phyloP scores from a whole-genome alignment of 1,284 basidiomycete species.

The Gastroboletus turbinatus region DNA sequence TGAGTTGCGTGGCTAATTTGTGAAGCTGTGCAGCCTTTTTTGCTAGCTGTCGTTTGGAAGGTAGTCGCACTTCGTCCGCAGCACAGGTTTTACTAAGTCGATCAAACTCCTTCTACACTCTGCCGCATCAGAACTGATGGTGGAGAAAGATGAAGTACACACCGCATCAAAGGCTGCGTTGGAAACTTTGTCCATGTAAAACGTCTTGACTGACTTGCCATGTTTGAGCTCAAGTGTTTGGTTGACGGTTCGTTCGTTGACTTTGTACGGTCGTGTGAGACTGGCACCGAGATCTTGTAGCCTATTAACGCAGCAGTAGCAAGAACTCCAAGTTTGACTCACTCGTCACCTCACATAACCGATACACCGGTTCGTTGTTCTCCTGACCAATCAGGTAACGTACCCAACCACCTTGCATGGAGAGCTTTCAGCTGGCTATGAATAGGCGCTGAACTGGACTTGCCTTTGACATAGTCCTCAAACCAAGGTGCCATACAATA shows the following conservation, averaged over 20 bases:
- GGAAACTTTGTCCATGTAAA: constrained; percentile 80
- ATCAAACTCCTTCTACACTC: constrained; percentile 69
- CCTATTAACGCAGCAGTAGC: constrained; percentile 8
- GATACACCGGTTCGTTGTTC: constrained; percentile 65
- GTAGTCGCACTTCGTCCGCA: constrained; percentile 61
- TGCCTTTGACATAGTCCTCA: constrained; percentile 75
- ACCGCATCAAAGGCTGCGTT: constrained; percentile 65
- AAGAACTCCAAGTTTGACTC: constrained; percentile 32
- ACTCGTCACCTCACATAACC: constrained; percentile 80
- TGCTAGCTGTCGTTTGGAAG: constrained; percentile 62
- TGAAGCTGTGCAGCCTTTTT: constrained; percentile 63
- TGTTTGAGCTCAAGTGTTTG: constrained; percentile 70
- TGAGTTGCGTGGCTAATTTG: constrained; percentile 54
- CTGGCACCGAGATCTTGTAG: constrained; percentile 42
- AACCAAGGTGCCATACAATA: constrained; percentile 73
- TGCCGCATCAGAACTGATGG: constrained; percentile 8
- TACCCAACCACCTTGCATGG: constrained; percentile 69
- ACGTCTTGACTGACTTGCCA: constrained; percentile 58
- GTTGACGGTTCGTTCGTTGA: constrained; percentile 66
- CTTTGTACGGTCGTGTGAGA: constrained; percentile 66
- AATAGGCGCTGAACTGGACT: constrained; percentile 16
- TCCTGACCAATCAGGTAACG: constrained; percentile 69
- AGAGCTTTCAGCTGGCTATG: constrained; percentile 9
- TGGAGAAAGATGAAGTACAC: constrained; percentile 26
- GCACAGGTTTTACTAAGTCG: constrained; percentile 52